Conservation (phyloP, 352 stramenopile genomes). For the Phytophthora tubulina region DNA sequence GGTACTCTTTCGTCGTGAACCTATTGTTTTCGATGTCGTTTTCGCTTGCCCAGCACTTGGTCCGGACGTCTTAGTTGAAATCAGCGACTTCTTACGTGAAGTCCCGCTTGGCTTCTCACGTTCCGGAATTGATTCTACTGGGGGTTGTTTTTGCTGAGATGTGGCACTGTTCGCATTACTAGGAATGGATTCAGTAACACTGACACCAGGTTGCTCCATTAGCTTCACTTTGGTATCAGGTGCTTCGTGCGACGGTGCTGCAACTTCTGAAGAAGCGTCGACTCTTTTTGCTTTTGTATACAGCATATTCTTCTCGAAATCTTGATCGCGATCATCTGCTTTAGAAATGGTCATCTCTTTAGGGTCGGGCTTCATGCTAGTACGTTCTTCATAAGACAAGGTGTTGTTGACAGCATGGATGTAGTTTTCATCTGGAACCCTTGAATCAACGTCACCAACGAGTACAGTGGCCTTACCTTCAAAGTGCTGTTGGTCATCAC, state of each 20-base stretch:
- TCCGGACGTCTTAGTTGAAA: conserved; percentile 12
- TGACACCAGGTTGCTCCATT: background rate
- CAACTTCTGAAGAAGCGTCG: background rate
- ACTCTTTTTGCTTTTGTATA: background rate
- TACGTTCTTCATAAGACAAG: background rate
- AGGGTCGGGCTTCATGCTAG: background rate
- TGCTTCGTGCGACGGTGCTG: background rate
- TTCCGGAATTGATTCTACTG: background rate
- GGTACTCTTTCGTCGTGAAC: conserved; percentile 22
- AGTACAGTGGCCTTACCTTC: background rate
- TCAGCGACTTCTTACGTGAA: conserved; percentile 29
- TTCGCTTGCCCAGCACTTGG: conserved; percentile 5
- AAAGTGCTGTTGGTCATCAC: background rate
- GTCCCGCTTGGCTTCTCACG: background rate
- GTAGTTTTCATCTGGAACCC: background rate
- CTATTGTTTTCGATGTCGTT: conserved; percentile 12
- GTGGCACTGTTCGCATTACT: background rate
- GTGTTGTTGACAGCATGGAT: background rate
- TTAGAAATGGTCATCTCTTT: background rate
- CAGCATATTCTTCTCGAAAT: background rate
- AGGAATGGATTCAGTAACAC: background rate
- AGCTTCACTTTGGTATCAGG: background rate
- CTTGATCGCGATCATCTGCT: background rate
- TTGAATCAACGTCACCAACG: background rate
- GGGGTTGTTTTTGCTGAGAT: background rate